Conservation (phyloP, 345 rosid genomes). For the Sapria himalayana region DNA sequence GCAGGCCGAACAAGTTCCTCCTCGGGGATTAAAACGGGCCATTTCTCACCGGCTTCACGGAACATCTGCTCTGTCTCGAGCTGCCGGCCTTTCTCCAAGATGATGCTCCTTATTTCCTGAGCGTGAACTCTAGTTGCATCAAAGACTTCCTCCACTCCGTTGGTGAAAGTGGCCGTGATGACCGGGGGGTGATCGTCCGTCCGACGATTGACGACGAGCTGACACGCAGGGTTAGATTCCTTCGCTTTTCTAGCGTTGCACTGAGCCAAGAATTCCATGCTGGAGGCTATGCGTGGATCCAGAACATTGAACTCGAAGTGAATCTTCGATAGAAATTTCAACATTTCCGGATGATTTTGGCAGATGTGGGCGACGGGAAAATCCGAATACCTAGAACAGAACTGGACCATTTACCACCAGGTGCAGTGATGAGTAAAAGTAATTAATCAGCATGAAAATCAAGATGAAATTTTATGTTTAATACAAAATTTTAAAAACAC, state of each 20-base stretch:
- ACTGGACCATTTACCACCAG: no score
- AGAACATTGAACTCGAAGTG: constrained; percentile 60
- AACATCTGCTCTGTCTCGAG: constrained; percentile 91
- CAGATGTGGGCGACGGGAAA: no score
- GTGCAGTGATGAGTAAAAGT: no score
- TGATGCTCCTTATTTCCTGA: constrained; percentile 53
- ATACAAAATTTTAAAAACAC: no score
- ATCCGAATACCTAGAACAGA: no score
- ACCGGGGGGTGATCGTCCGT: constrained; percentile 70
- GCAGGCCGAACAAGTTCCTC: constrained; percentile 43
- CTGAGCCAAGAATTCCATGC: constrained; percentile 82
- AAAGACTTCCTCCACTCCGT: constrained; percentile 59
- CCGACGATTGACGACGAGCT: constrained; percentile 64
- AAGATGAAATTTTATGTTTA: no score
- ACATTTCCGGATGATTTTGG: constrained; percentile 43
- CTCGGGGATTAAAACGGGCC: constrained; percentile 73
- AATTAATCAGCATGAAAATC: no score
- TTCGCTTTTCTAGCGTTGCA: constrained; percentile 79
- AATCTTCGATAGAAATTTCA: constrained; percentile 80
- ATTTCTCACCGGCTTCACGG: constrained; percentile 74
- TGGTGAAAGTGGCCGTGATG: constrained; percentile 65
- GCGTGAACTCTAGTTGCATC: constrained; percentile 66
- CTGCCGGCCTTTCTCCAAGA: constrained; percentile 53
- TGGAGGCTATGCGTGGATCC: constrained; percentile 56
- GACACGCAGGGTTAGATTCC: constrained; percentile 75